phyloP scores from a whole-genome alignment of 176 grass and related monocot species.

The Olyra latifolia region DNA sequence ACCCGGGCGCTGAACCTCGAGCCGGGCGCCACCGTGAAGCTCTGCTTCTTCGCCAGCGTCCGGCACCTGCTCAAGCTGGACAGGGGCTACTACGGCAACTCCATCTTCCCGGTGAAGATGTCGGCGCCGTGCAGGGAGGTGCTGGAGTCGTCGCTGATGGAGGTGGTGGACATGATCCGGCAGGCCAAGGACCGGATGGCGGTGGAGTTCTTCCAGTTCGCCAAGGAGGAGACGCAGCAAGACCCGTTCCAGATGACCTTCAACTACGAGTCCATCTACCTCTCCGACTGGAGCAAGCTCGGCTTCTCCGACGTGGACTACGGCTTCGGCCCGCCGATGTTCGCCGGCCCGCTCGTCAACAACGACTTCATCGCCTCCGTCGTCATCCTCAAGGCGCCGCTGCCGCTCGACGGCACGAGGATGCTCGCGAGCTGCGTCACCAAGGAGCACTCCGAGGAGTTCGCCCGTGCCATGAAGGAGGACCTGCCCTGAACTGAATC shows the following conservation, averaged over 20 bases:
- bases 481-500: constrained; percentile 35
- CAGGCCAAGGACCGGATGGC: constrained; percentile 61
- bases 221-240: constrained; percentile 52
- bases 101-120: constrained; percentile 61
- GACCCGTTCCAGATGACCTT: constrained; percentile 81
- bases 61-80: constrained; percentile 59
- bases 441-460: constrained; percentile 69
- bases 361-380: constrained; percentile 85
- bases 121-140: constrained; percentile 27
- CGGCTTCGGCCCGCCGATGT: constrained; percentile 67
- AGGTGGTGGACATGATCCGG: constrained; percentile 57
- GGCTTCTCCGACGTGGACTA: constrained; percentile 77
- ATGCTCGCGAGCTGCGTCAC: constrained; percentile 78
- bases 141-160: constrained; percentile 34
- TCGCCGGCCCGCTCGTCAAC: constrained; percentile 68
- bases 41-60: constrained; percentile 59
- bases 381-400: constrained; percentile 72
- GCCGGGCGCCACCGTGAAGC: constrained; percentile 34
- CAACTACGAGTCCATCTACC: constrained; percentile 74
- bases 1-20: constrained; percentile 53
- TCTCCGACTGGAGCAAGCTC: constrained; percentile 89
- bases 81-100: constrained; percentile 70
- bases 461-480: constrained; percentile 49
- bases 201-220: constrained; percentile 59
- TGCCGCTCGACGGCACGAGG: constrained; percentile 62